These are phyloP conservation scores for Aureobasidium sp. DNA, from an alignment of 2,329 filamentous ascomycete species.

Conservation along the genomic window DNA sequence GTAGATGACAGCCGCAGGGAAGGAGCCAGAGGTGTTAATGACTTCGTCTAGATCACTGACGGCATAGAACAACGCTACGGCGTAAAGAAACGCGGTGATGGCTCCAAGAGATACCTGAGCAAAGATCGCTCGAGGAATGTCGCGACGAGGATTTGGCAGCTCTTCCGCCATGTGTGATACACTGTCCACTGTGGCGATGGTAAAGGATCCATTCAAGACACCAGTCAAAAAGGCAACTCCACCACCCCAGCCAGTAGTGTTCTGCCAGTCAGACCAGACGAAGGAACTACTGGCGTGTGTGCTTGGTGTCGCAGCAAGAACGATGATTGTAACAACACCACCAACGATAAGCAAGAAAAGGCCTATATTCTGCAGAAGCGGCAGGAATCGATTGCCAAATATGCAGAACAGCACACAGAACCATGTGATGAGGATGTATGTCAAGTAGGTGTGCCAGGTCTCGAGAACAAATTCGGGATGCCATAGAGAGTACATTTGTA, in stretches of 20 bases:
- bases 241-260: slow-evolving; percentile 42
- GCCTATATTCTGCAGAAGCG: slow-evolving; percentile 45
- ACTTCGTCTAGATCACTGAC: slow-evolving; percentile 39
- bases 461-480: slow-evolving; percentile 45
- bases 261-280: slow-evolving; percentile 48
- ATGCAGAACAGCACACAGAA: slow-evolving; percentile 44
- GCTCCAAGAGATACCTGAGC: slow-evolving; percentile 43
- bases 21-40: slow-evolving; percentile 32
- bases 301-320: slow-evolving; percentile 44
- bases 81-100: slow-evolving; percentile 38
- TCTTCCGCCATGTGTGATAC: slow-evolving; percentile 32
- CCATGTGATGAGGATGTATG: slow-evolving; percentile 50
- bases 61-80: slow-evolving; percentile 44
- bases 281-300: slow-evolving; percentile 43
- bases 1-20: slow-evolving; percentile 42
- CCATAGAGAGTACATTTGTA: slow-evolving; percentile 54
- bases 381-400: slow-evolving; percentile 48
- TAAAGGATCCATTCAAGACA: slow-evolving; percentile 31
- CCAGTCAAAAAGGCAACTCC: slow-evolving; percentile 31
- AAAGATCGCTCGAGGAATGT: slow-evolving; percentile 43
- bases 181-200: slow-evolving; percentile 30
- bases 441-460: slow-evolving; percentile 53
- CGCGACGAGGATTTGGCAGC: slow-evolving; percentile 28
- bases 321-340: slow-evolving; percentile 30
- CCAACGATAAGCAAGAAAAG: slow-evolving; percentile 42